Base-by-base conservation (phyloP, 352 stramenopile species). In the Pythium dissotocum region DNA sequence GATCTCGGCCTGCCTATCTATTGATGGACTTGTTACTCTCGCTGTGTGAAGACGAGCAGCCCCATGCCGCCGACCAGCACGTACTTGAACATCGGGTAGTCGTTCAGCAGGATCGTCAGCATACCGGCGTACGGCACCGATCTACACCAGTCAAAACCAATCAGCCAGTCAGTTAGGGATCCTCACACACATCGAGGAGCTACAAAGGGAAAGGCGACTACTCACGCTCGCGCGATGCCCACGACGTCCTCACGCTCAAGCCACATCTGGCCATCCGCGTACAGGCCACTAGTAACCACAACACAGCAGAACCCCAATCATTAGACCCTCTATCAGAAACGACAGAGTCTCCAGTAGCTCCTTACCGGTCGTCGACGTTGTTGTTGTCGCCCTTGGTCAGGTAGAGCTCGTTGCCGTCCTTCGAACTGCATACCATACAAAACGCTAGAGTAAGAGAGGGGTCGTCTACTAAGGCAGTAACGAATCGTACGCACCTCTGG, bases 381-480 rank as follows among this genome's bases (percentile, higher is more conserved):
- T 99, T 99, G 82, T 99, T 99, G 85, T 99, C 98, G 53, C 98
- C 98, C 82, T 99, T 99, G 57, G 98, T 99, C 33, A 99, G 77
- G 51, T 99, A 92, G 65, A 99, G 92, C 13, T 99, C 92, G 49
- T 90, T 78, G 10, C 90, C 93, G 68, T 97, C 85, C 53, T 80
- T 83, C 59, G 82, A 84, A 55, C 78, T 91, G 36, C 14, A 26
- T 26, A 30, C 2, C 36, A 51, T 24, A 24, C 21, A 24, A 24
- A 24, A 24, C 21, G 21, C 21, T 24, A 24, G 21, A 24, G 21
- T 24, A 24, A 24, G 21, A 24, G 21, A 24, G 21, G 6, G 35
- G 35, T 40, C 35, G 9, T 40, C 9, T 40, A 2, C 35, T 40
- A 40, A 10, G 35, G 35, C 21, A 24, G 21, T 24, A 24, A 24